A percentile compares a stretch with the other conserved stretches of the same genome.
These are phyloP conservation scores for Pythium pectinolyticum DNA, from an alignment of 352 stramenopile genomes.

Conservation along the genomic window DNA sequence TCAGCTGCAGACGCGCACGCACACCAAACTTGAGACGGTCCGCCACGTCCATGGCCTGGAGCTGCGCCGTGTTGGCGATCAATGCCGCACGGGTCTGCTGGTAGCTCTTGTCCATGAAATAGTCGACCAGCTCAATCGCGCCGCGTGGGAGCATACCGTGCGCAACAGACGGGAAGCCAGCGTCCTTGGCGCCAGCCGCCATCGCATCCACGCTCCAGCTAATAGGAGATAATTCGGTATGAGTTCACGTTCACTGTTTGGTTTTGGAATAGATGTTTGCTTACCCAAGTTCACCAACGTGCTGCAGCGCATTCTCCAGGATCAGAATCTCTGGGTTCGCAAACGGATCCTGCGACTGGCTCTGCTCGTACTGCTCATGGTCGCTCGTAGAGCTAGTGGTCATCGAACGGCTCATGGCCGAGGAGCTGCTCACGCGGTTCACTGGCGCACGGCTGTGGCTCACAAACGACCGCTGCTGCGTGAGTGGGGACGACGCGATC, in stretches of 20 bases:
- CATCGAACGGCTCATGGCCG: conserved; percentile 7
- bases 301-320: conserved; percentile 48
- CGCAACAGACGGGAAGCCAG: conserved; percentile 73
- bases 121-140: conserved; percentile 78
- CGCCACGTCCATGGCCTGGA: conserved; percentile 69
- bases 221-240: too few relatives aligned
- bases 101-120: conserved; percentile 82
- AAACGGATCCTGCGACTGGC: conserved; percentile 15
- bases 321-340: conserved; percentile 53
- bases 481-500: neutral
- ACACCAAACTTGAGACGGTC: conserved; percentile 84
- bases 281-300: conserved; percentile 55
- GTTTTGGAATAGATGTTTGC: too few relatives aligned
- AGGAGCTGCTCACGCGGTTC: neutral
- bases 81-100: conserved; percentile 58
- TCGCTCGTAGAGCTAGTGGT: conserved; percentile 9
- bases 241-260: too few relatives aligned
- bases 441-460: neutral
- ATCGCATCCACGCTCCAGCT: conserved; percentile 81
- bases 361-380: conserved; percentile 8
- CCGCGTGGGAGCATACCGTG: conserved; percentile 82
- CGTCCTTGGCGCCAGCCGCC: conserved; percentile 62
- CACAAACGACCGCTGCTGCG: conserved; percentile 8
- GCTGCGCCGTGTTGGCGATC: conserved; percentile 53
- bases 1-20: conserved; percentile 62